Evolutionary conservation across 805 yeast genomes (phyloP), one percentile per base, ranked within the genome.

Genomic region (Ogataea paraovalis): DNA sequence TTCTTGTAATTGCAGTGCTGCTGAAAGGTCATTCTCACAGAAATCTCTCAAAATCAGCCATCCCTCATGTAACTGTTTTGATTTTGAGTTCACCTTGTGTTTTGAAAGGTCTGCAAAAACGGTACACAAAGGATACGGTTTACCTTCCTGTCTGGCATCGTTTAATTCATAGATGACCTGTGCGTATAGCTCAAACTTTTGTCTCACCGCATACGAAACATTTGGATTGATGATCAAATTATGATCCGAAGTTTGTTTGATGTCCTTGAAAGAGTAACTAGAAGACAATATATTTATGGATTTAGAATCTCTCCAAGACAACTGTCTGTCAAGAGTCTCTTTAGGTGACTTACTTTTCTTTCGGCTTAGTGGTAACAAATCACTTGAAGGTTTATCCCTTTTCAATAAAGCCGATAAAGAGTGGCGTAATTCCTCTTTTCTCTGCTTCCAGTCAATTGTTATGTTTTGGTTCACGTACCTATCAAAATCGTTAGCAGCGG

Each of bases 401-500:
- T 68, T 69, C 41, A 73, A 55, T 14, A 76, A 66, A 19, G 80
- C 72, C 1, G 95, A 92, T 54, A 89, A 79, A 19, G 83, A 78
- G 53, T 80, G 83, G 60, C 87, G 79, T 41, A 92, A 76, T 56
- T 83, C 86, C 51, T 81, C 80, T 58, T 88, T 83, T 53, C 88
- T 80, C 42, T 79, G 79, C 48, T 80, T 80, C 97, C 98, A 94
- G 64, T 91, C 96, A 42, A 86, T 73, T 3, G 85, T 71, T 22
- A 94, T 74, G 57, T 84, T 87, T 51, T 82, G 79, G 56, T 76
- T 82, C 50, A 92, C 82, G 62, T 82, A 87, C 39, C 66, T 68
- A 63, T 91, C 97, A 66, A 92, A 94, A 60, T 90, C 97, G 47
- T 75, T 75, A 3, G 95, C 83, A 4, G 96, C 90, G 19, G 80